Base-by-base conservation (phyloP, 805 yeast species). In the Pichia cephalocereana region DNA sequence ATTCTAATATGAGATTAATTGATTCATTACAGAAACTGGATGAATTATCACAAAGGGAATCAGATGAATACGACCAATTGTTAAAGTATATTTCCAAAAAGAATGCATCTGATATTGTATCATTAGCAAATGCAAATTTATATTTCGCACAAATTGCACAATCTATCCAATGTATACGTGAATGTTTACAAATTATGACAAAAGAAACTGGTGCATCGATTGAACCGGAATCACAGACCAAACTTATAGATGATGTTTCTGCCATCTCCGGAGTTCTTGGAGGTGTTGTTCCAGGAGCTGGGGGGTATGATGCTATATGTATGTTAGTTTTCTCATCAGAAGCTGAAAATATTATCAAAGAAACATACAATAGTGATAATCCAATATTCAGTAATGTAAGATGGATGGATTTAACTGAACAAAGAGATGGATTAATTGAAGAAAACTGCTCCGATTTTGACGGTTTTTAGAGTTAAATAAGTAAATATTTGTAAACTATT, bases 271-370 rank as follows among this genome's bases (percentile, higher is more conserved):
- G 99, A 15, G 93, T 88, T 31, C 56, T 91, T 18, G 95, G 96
- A 0, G 97, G 96, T n/a, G 90, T 93, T 34, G 96, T 93, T 4
- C 99, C 99, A 0, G 99, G 99, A 2, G 99, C 99, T 0, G 99
- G 99, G 28, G 99, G 99, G 0, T 85, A 81, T 61, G 99, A 93
- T 69, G 99, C 99, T 0, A 77, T 93, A 18, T 77, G 95, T 48
- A 58, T 91, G 28, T 64, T 93, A 28, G 82, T 83, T 3, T 71
- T 76, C 2, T 78, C 75, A 28, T 58, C 64, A 1, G 62, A 76
- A 3, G 61, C 76, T 3, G 63, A 57, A 3, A 51, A 56, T 11
- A 69, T 79, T n/a, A 28, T 48, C 12, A 26, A 41, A 2, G 31
- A 32, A 6, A 54, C 58, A 6, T 19, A 46, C 6, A 44, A 48